Conservation (phyloP, 352 stramenopile species). For the Globisporangium uncinulatum region DNA sequence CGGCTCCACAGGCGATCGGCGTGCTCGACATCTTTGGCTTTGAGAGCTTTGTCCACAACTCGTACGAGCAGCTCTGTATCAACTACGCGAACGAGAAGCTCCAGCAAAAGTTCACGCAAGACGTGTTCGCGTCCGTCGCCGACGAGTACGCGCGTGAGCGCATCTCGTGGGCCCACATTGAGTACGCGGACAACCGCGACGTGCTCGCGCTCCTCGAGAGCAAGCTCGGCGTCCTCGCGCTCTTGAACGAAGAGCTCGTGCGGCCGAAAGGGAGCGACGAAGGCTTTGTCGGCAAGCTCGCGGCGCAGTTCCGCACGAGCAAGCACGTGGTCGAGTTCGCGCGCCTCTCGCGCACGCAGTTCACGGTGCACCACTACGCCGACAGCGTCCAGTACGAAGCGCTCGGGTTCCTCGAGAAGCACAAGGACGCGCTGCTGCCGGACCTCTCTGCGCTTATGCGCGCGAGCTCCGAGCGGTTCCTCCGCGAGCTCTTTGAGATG, state of each 20-base stretch:
- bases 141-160: conserved; percentile 57
- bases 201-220: conserved; percentile 73
- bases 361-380: conserved; percentile 93
- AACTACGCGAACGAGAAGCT: conserved; percentile 93
- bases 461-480: conserved; percentile 36
- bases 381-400: conserved; percentile 90
- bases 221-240: conserved; percentile 62
- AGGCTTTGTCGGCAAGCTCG: conserved; percentile 58
- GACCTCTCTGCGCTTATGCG: conserved; percentile 85
- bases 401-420: conserved; percentile 92
- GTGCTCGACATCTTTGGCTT: conserved; percentile 93
- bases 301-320: conserved; percentile 36
- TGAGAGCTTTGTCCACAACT: conserved; percentile 85
- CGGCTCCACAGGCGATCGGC: no score
- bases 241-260: conserved; percentile 88
- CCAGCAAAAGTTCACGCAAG: conserved; percentile 91
- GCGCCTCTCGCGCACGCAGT: conserved; percentile 72
- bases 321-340: conserved; percentile 66
- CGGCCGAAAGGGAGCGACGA: conserved; percentile 67
- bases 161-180: conserved; percentile 79
- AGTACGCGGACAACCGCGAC: conserved; percentile 76
- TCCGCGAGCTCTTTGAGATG: conserved; percentile 53
- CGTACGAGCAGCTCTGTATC: conserved; percentile 93
- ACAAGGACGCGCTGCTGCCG: conserved; percentile 91
- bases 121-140: conserved; percentile 82